Conservation (phyloP, 257 asterid species). For the Datura wrightii region DNA sequence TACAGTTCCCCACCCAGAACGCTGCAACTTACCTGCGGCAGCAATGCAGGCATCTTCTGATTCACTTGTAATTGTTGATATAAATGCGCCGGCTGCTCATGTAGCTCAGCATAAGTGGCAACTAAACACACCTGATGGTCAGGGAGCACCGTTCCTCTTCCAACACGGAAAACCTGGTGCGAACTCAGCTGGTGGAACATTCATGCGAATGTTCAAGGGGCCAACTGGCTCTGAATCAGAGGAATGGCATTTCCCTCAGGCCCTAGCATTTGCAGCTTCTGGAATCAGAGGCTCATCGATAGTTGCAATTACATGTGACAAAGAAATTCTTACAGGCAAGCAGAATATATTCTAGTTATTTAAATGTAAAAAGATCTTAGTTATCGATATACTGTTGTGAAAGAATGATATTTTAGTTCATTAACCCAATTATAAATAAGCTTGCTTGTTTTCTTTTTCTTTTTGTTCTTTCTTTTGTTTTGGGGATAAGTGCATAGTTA, state of each 20-base stretch:
- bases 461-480: neutral
- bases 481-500: constrained; percentile 7
- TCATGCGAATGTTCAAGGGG: constrained; percentile 95
- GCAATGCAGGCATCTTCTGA: constrained; percentile 91
- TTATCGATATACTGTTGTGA: neutral
- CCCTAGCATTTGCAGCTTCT: constrained; percentile 78
- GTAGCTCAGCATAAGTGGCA: constrained; percentile 98
- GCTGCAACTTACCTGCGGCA: constrained; percentile 98
- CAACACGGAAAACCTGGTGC: constrained; percentile 84
- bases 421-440: neutral
- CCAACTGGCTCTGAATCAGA: constrained; percentile 71
- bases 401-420: constrained; percentile 2
- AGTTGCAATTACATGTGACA: constrained; percentile 80
- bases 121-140: constrained; percentile 99
- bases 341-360: neutral
- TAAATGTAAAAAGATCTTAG: neutral
- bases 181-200: constrained; percentile 78
- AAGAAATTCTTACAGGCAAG: constrained; percentile 92
- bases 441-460: neutral
- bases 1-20: constrained; percentile 81
- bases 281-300: constrained; percentile 80
- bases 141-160: constrained; percentile 96
- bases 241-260: constrained; percentile 89
- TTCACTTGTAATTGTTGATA: constrained; percentile 80
- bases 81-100: constrained; percentile 87